Evolutionary conservation across 1,284 basidiomycete genomes (phyloP).

Genomic region (Ustilago cynodontis): DNA sequence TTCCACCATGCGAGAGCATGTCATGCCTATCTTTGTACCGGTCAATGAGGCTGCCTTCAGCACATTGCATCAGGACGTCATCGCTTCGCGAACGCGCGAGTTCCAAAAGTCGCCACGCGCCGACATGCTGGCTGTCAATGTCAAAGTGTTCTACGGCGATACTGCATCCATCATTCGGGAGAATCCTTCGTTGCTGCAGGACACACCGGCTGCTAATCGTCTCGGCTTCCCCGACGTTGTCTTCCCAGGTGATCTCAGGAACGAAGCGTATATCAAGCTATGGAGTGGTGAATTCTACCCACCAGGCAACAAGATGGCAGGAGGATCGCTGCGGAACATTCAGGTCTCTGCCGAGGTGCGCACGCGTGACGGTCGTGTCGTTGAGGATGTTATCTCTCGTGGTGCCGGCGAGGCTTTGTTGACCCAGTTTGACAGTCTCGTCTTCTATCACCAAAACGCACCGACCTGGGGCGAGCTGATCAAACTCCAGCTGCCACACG

Average conservation of each 20-base stretch:
- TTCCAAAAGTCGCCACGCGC: conserved; percentile 89
- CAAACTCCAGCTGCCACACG: conserved; percentile 82
- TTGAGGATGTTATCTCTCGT: conserved; percentile 82
- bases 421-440: conserved; percentile 87
- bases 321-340: conserved; percentile 74
- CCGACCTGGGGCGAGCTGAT: conserved; percentile 93
- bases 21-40: conserved; percentile 90
- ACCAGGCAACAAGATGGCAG: conserved; percentile 58
- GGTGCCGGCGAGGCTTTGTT: conserved; percentile 86
- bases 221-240: conserved; percentile 98
- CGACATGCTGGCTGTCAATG: conserved; percentile 86
- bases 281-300: conserved; percentile 67
- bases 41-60: conserved; percentile 86
- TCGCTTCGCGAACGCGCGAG: conserved; percentile 81
- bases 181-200: conserved; percentile 87
- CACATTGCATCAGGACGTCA: conserved; percentile 94
- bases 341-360: conserved; percentile 92
- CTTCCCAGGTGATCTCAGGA: conserved; percentile 89
- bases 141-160: conserved; percentile 89
- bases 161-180: conserved; percentile 81
- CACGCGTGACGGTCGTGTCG: conserved; percentile 78
- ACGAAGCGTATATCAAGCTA: conserved; percentile 87
- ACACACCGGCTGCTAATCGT: conserved; percentile 83
- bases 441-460: conserved; percentile 71
- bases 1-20: conserved; percentile 75